Base-by-base conservation (phyloP, 768 basidiomycete species). In the Tricholoma saponaceum region DNA sequence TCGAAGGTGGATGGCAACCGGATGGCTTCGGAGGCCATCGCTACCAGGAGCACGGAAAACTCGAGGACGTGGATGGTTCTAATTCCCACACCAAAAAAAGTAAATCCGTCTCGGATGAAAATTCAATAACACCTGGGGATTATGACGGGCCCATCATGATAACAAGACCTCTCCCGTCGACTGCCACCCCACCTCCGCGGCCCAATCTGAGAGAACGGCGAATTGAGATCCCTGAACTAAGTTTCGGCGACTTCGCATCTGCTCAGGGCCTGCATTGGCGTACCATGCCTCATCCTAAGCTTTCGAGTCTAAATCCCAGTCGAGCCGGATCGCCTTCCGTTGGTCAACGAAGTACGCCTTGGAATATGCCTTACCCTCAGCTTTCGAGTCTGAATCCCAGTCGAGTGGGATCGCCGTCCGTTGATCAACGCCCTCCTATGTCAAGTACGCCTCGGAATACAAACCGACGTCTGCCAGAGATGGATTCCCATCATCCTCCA, bases 1-100 rank as follows among this genome's bases (percentile, higher is more conserved):
- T 65, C 26, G 69, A 67, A 50, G 64, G 64, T n/a, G 68, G 64
- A 22, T 72, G 69, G 71, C 63, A 54, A 25, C 59, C 52, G 25
- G 69, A 68, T 52, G 62, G 59, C 18, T 58, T 61, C 23, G 71
- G 67, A 12, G 55, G 57, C 20, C 61, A 62, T 43, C 51, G 53
- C 28, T 69, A 65, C 56, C 52, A 66, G 16, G 69, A 59, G 52
- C 64, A 64, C 28, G 69, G 66, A 8, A 69, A 60, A 57, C 68
- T 73, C 26, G 72, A 71, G 55, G 72, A 73, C 58, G 64, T 71
- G 22, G 26, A 51, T 33, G n/a, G 16, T 50, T 28, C 25, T 16
- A 28, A 18, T 50, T 30, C 7, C 25, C 26, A 30, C 14, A 9
- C 30, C 52, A 60, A 20, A 57, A 44, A 18, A 30, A 57, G n/a